A percentile compares a stretch with the other conserved stretches of the same genome.
These are phyloP conservation scores for Suillus brevipes DNA, from an alignment of 768 basidiomycete species.

Conservation along the genomic window DNA sequence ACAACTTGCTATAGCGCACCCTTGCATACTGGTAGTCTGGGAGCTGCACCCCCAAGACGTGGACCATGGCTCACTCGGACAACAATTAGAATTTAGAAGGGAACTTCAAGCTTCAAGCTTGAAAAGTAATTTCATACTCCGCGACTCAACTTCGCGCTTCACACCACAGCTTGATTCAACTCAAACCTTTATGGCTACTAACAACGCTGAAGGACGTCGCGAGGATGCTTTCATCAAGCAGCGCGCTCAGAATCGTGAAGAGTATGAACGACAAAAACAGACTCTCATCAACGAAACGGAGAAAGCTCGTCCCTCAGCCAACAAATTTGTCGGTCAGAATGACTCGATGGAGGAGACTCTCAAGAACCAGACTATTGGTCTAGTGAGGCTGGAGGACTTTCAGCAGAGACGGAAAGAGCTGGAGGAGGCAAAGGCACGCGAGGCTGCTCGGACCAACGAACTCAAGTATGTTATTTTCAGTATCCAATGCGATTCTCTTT, in stretches of 20 bases:
- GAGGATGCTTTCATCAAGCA: slow-evolving; percentile 86
- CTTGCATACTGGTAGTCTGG: slow-evolving; percentile 75
- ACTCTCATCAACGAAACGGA: slow-evolving; percentile 86
- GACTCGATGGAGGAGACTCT: slow-evolving; percentile 93
- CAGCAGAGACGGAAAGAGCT: slow-evolving; percentile 85
- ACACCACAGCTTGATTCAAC: slow-evolving; percentile 13
- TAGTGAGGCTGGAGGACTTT: slow-evolving; percentile 91
- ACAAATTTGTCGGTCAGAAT: slow-evolving; percentile 91
- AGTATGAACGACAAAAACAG: slow-evolving; percentile 80
- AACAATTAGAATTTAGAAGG: not conserved
- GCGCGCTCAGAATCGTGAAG: slow-evolving; percentile 75
- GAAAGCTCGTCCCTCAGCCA: slow-evolving; percentile 82
- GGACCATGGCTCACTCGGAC: slow-evolving; percentile 57
- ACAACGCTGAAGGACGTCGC: slow-evolving; percentile 80
- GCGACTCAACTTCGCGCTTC: slow-evolving; percentile 15
- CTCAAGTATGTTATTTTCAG: slow-evolving; percentile 70
- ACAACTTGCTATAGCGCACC: slow-evolving; percentile 45
- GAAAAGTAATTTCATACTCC: slow-evolving; percentile 26
- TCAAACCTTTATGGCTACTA: slow-evolving; percentile 61
- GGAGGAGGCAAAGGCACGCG: slow-evolving; percentile 88
- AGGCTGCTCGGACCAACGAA: slow-evolving; percentile 82
- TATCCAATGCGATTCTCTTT: slow-evolving; percentile 26
- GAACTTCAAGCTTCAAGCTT: slow-evolving; percentile 5
- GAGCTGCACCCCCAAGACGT: slow-evolving; percentile 83
- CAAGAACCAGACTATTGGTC: slow-evolving; percentile 88